Base-by-base conservation (phyloP, 495 filamentous ascomycete genomes). In the Cercophora scortea region DNA sequence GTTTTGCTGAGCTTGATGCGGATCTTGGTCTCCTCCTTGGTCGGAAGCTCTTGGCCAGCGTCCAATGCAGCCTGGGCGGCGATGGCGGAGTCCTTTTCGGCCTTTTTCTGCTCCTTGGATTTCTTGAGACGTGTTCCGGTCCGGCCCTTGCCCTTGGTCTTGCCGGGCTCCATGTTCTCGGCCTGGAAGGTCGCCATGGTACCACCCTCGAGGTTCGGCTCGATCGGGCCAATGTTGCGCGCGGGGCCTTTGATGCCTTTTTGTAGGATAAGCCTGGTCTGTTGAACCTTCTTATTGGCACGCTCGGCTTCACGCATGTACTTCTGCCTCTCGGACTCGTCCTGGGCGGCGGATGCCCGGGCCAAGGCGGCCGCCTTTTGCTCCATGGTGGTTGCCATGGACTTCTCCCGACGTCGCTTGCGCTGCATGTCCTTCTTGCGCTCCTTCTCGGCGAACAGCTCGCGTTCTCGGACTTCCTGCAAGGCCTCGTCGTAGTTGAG, bases 391-490 rank as follows among this genome's bases (percentile, higher is more conserved):
- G 84, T 77, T 12, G 87, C 86, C 64, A 96, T 86, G 10, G 93
- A 95, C 71, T 96, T 96, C 65, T 98, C 93, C 16, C 93, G 83
- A n/a, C 93, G 85, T 19, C 93, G 83, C 72, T 96, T 97, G 19
- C 94, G 86, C 62, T 99, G 93, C 87, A 96, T 95, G 56, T 97
- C 93, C 73, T 99, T 99, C 78, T 99, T 99, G 32, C 94, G 89
- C 69, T 97, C 94, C 67, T 97, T 99, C 65, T 99, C 93, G 45
- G 93, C 90, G 51, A 87, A 86, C 8, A 96, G 76, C 64, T 96
- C 93, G 55, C 87, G 88, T 50, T 87, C 83, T 53, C 93, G 87
- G 1, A 98, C 92, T 58, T 95, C 85, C 42, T 86, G 79, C 48
- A 90, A 75, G 15, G 91, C 93, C 12, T 82, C 83, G 5, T 81